Conservation (phyloP, 1,284 basidiomycete genomes). For the Ustilago hordei region DNA sequence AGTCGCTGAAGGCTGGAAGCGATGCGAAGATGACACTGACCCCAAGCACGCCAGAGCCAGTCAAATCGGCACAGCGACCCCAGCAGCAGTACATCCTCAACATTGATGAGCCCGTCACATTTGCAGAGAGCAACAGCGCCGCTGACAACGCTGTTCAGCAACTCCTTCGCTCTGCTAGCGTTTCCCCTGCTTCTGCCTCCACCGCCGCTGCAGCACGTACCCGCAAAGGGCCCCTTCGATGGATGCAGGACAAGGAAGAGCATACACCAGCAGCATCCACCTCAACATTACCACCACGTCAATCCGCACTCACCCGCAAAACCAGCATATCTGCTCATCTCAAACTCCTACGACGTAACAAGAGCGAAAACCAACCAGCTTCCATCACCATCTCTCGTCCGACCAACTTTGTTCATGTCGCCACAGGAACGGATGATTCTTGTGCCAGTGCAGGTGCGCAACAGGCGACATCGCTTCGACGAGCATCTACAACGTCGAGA, state of each 20-base stretch:
- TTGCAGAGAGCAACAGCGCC: background rate
- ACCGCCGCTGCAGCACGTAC: conserved; percentile 3
- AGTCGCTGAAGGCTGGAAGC: background rate
- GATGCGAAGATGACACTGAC: conserved; percentile 2
- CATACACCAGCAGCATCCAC: conserved; percentile 7
- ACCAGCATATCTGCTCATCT: conserved; percentile 39
- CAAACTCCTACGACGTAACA: conserved; percentile 31
- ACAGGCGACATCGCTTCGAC: conserved; percentile 1
- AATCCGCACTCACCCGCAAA: conserved; percentile 30
- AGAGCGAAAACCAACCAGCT: conserved; percentile 11
- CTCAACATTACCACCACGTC: conserved; percentile 2
- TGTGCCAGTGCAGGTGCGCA: background rate
- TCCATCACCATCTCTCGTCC: conserved; percentile 25
- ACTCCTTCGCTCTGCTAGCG: conserved; percentile 26
- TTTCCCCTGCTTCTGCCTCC: conserved; percentile 13
- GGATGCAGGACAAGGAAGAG: conserved; percentile 40
- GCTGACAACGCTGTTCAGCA: conserved; percentile 17
- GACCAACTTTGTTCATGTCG: conserved; percentile 39
- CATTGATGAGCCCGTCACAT: conserved; percentile 15
- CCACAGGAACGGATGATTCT: conserved; percentile 17
- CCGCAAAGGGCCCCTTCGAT: conserved; percentile 20
- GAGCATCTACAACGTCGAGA: conserved; percentile 13
- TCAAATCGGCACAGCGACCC: conserved; percentile 15
- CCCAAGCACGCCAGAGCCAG: background rate
- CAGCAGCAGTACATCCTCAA: conserved; percentile 34